Percentiles rank a stretch among this genome's conserved stretches.
phyloP scores from a whole-genome alignment of 2,329 filamentous ascomycete species.

The Colletotrichum tofieldiae region DNA sequence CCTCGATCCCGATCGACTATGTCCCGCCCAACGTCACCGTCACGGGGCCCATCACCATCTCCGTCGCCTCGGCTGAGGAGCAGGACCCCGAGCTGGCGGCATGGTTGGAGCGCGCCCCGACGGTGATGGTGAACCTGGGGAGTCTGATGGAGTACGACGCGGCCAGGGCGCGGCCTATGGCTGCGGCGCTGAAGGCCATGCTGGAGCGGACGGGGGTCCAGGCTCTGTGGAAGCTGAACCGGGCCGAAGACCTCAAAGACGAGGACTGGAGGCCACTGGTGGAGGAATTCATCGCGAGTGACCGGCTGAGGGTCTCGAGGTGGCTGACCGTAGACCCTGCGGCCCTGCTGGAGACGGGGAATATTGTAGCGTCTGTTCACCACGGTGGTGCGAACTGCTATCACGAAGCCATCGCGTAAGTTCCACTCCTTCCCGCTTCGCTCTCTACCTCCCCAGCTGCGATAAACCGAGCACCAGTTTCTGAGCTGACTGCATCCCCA shows the following conservation, averaged over 20 bases:
- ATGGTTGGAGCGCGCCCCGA: conserved; percentile 46
- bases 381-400: conserved; percentile 60
- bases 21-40: conserved; percentile 45
- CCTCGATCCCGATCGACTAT: conserved; percentile 45
- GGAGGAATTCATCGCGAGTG: conserved; percentile 44
- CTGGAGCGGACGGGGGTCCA: conserved; percentile 47
- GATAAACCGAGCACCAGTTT: background rate
- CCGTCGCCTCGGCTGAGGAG: conserved; percentile 43
- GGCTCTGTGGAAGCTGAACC: conserved; percentile 52
- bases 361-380: conserved; percentile 54
- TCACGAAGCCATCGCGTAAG: conserved; percentile 61
- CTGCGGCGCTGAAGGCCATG: conserved; percentile 44
- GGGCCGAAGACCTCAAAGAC: conserved; percentile 42
- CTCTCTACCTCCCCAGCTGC: background rate
- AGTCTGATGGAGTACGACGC: conserved; percentile 45
- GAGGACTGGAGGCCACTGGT: conserved; percentile 31
- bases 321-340: conserved; percentile 53
- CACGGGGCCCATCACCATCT: conserved; percentile 47
- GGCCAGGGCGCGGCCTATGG: conserved; percentile 48
- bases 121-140: conserved; percentile 49
- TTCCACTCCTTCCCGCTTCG: background rate
- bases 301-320: conserved; percentile 45
- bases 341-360: conserved; percentile 53
- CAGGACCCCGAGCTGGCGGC: conserved; percentile 47
- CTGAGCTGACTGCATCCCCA: conserved; percentile 42